These are phyloP conservation scores for Quercus mongolica DNA, from an alignment of 306 rosid genomes.

Conservation along the genomic window DNA sequence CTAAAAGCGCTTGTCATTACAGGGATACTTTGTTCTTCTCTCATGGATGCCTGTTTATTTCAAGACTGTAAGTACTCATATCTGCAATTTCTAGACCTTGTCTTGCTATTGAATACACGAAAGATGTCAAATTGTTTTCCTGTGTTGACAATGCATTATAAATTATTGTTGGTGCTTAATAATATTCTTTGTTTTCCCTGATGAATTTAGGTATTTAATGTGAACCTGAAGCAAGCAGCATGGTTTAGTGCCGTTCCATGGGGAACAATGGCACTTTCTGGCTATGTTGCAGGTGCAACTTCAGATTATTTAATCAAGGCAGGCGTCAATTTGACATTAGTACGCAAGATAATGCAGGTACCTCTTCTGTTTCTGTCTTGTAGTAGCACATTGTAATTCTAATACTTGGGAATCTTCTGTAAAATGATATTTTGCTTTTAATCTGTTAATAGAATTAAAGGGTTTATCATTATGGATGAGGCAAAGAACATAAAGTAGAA, in stretches of 20 bases:
- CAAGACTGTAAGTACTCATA: constrained; percentile 64
- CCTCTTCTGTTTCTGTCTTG: constrained; percentile 1
- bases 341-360: constrained; percentile 93
- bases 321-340: constrained; percentile 66
- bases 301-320: constrained; percentile 69
- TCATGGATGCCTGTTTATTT: constrained; percentile 99
- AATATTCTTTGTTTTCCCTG: neutral
- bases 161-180: neutral
- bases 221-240: constrained; percentile 91
- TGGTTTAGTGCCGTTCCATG: constrained; percentile 98
- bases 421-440: neutral
- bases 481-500: neutral
- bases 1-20: constrained; percentile 24
- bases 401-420: neutral
- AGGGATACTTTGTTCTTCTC: constrained; percentile 98
- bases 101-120: neutral
- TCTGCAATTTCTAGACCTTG: neutral
- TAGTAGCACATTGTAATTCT: neutral
- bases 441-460: neutral
- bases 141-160: neutral
- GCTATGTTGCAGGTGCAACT: constrained; percentile 70
- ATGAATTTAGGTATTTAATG: constrained; percentile 64
- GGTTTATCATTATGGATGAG: neutral
- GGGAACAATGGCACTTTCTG: constrained; percentile 92
- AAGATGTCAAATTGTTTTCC: neutral